phyloP scores from a whole-genome alignment of 2,329 filamentous ascomycete genomes.

The Xylaria sp. region DNA sequence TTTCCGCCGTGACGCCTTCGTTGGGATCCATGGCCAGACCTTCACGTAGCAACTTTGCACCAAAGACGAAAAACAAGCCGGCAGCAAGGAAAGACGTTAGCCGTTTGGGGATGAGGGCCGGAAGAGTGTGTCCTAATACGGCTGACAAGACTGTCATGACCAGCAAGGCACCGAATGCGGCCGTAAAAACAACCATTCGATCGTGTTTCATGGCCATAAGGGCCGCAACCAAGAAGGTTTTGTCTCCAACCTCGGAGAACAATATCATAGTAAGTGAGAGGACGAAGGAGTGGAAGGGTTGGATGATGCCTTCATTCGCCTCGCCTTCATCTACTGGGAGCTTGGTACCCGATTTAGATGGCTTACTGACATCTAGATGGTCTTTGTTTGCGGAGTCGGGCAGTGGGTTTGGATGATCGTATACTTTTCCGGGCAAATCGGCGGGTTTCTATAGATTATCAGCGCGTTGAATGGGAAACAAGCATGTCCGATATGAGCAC shows the following conservation, averaged over 20 bases:
- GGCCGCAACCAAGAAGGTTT: conserved; percentile 96
- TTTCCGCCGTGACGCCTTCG: conserved; percentile 94
- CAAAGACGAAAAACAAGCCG: conserved; percentile 87
- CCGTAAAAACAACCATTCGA: conserved; percentile 90
- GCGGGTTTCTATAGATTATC: conserved; percentile 73
- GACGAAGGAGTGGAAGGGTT: conserved; percentile 86
- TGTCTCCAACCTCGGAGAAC: conserved; percentile 96
- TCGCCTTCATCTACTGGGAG: conserved; percentile 54
- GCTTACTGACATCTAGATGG: conserved; percentile 65
- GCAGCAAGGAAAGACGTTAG: conserved; percentile 90
- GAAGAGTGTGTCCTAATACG: conserved; percentile 90
- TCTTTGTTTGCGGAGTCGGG: conserved; percentile 74
- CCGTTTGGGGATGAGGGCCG: conserved; percentile 88
- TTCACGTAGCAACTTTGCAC: conserved; percentile 83
- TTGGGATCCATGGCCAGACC: conserved; percentile 89
- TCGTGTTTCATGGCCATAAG: conserved; percentile 99
- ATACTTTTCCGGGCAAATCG: conserved; percentile 81
- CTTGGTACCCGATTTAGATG: conserved; percentile 50
- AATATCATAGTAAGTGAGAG: conserved; percentile 98
- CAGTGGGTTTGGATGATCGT: conserved; percentile 77
- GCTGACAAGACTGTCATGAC: conserved; percentile 97
- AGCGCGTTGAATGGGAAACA: conserved; percentile 31
- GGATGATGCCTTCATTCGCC: conserved; percentile 71
- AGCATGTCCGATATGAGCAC: neutral
- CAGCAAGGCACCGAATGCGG: conserved; percentile 90